Base-by-base conservation (phyloP, 805 yeast genomes). In the Schwanniomyces occidentalis region DNA sequence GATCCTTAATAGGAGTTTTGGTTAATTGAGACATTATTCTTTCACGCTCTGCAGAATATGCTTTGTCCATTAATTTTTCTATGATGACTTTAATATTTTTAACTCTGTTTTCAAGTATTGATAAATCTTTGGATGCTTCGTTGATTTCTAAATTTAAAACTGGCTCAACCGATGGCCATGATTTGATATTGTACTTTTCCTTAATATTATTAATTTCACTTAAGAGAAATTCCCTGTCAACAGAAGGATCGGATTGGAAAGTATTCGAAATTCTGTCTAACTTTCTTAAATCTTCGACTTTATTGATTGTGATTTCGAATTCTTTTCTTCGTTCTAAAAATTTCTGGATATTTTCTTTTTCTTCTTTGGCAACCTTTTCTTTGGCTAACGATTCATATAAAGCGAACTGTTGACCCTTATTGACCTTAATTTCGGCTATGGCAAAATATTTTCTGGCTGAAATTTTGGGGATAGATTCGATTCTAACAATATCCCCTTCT, bases 401-500 rank as follows among this genome's bases (percentile, higher is more conserved):
- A 17, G 85, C 91, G 71, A 90, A 87, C 60, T 88, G 91, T 54
- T 89, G 90, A 75, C 97, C 98, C 63, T 85, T 80, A 53, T 86
- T 83, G 56, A 75, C 80, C 64, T 87, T 78, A 57, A 91, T 86
- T 56, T 91, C 97, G 2, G 97, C 96, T 40, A 91, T 80, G 7
- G 97, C 89, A 67, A 91, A 91, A 42, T 75, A 78, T 62, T 91
- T 91, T 40, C 82, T 72, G 12, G 90, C 76, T 12, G 95, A 82
- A 26, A 89, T 63, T 26, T 95, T 95, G 45, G 96, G 82, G 23
- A 89, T 83, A 22, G 87, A 77, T 61, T 91, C 95, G 38, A 91
- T 87, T 61, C 98, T 79, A 10, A 93, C 98, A 43, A 91, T 70
- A 66, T 91, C 99, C 28, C 99, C 99, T 58, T 89, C 96, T 56